These are phyloP conservation scores for Stemphylium lycopersici DNA, from an alignment of 2,329 filamentous ascomycete species.

Conservation along the genomic window DNA sequence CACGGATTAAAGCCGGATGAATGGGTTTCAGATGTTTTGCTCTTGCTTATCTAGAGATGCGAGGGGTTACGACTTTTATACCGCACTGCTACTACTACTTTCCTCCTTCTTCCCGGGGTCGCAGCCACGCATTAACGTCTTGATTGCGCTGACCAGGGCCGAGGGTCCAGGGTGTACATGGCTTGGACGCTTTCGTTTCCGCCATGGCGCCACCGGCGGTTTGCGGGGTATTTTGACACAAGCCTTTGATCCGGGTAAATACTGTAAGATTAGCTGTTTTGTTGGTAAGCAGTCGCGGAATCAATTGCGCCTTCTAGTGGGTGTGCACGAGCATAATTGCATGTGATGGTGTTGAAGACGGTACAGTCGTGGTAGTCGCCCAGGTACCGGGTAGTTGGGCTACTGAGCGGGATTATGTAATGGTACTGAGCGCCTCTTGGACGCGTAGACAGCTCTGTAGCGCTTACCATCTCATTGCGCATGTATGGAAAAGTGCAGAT, in stretches of 20 bases:
- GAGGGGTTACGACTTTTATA: not conserved
- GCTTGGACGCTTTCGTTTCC: slow-evolving; percentile 6
- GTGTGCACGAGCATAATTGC: not conserved
- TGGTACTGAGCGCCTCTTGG: no score
- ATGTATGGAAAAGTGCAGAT: no score
- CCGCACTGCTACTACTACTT: no score
- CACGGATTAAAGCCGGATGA: not conserved
- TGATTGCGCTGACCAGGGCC: not conserved
- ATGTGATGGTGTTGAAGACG: not conserved
- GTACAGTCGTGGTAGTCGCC: no score
- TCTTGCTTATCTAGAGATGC: not conserved
- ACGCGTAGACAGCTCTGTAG: no score
- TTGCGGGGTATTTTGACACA: slow-evolving; percentile 8
- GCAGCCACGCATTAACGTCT: not conserved
- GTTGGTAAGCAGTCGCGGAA: not conserved
- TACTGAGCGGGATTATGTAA: no score
- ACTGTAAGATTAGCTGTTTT: not conserved
- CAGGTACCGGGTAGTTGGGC: no score
- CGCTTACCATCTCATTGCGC: no score
- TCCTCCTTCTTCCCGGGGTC: no score
- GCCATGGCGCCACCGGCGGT: slow-evolving; percentile 12
- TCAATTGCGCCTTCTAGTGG: not conserved
- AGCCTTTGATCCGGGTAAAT: not conserved
- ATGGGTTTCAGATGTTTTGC: no score
- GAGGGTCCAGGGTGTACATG: not conserved